A percentile compares a stretch with the other conserved stretches of the same genome.
These are phyloP conservation scores for Cinchona pubescens DNA, from an alignment of 257 asterid genomes.

Conservation along the genomic window DNA sequence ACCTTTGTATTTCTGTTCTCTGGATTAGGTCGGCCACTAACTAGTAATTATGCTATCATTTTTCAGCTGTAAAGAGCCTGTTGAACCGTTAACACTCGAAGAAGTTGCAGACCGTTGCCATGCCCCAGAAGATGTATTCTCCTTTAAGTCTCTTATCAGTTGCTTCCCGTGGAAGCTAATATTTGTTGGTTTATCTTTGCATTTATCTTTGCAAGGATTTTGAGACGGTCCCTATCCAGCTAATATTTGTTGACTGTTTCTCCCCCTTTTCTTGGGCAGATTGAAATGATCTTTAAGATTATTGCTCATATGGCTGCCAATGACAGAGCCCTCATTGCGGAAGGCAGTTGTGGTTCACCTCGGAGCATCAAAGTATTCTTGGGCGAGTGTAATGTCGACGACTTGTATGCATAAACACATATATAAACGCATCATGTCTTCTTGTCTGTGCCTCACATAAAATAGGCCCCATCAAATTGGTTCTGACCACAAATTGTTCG, in stretches of 20 bases:
- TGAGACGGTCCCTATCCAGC: no score
- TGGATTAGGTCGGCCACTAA: not conserved
- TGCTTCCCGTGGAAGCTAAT: not conserved
- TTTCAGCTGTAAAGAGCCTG: conserved; percentile 85
- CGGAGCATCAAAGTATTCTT: conserved; percentile 82
- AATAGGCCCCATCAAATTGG: not conserved
- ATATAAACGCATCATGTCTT: not conserved
- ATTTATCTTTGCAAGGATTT: not conserved
- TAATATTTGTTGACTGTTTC: not conserved
- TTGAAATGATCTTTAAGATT: conserved; percentile 96
- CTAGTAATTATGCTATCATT: conserved; percentile 2
- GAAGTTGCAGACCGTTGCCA: conserved; percentile 86
- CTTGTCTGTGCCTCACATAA: not conserved
- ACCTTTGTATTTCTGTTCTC: not conserved
- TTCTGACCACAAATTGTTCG: conserved; percentile 6
- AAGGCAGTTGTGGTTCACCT: conserved; percentile 96
- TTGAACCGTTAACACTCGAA: conserved; percentile 87
- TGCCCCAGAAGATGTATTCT: conserved; percentile 63
- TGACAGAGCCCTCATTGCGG: conserved; percentile 95
- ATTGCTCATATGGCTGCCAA: conserved; percentile 95
- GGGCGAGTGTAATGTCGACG: conserved; percentile 94
- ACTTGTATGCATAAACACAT: conserved; percentile 48
- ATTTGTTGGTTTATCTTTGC: conserved; percentile 8
- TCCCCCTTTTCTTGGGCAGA: conserved; percentile 44
- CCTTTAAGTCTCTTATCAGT: not conserved